A percentile compares a stretch with the other conserved stretches of the same genome.
Conservation (phyloP, 2,329 filamentous ascomycete genomes). For the Colletotrichum sp. region DNA sequence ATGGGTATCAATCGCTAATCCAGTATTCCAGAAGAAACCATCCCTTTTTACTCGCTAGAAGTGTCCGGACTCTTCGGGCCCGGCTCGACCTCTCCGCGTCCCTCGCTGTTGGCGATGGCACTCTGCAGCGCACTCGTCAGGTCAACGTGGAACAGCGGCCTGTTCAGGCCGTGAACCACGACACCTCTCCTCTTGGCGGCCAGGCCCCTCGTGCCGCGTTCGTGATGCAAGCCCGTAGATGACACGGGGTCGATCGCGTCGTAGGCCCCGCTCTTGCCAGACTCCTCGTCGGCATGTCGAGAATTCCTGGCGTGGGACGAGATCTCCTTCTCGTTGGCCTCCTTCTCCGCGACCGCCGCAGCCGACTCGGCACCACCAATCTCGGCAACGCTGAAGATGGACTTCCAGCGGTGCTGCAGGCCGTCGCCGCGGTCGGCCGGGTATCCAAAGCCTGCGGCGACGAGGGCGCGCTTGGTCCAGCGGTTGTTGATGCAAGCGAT, state of each 20-base stretch:
- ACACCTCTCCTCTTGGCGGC: constrained; percentile 57
- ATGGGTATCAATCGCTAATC: constrained; percentile 21
- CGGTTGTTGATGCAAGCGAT: constrained; percentile 92
- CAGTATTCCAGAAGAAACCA: background rate
- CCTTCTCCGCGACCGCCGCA: constrained; percentile 69
- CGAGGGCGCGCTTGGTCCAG: constrained; percentile 92
- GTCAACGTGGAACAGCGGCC: constrained; percentile 94
- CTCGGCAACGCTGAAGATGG: constrained; percentile 94
- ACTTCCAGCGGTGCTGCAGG: constrained; percentile 77
- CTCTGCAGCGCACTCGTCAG: constrained; percentile 87
- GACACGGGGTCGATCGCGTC: constrained; percentile 35
- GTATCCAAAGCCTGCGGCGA: constrained; percentile 86
- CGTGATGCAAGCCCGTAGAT: constrained; percentile 2
- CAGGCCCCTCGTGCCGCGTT: constrained; percentile 31
- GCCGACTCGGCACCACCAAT: constrained; percentile 76
- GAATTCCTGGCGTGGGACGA: constrained; percentile 8
- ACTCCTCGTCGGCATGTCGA: constrained; percentile 36
- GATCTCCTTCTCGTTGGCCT: constrained; percentile 54
- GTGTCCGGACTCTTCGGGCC: constrained; percentile 4
- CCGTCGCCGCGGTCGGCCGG: constrained; percentile 59
- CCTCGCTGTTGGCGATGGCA: constrained; percentile 80
- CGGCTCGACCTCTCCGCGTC: constrained; percentile 34
- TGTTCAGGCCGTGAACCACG: constrained; percentile 83
- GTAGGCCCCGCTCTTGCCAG: constrained; percentile 36
- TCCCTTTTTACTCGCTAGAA: background rate